Percentiles rank a stretch among this genome's conserved stretches.
These are phyloP conservation scores for Grosmannia penicillata DNA, from an alignment of 2,329 filamentous ascomycete genomes.

Conservation along the genomic window DNA sequence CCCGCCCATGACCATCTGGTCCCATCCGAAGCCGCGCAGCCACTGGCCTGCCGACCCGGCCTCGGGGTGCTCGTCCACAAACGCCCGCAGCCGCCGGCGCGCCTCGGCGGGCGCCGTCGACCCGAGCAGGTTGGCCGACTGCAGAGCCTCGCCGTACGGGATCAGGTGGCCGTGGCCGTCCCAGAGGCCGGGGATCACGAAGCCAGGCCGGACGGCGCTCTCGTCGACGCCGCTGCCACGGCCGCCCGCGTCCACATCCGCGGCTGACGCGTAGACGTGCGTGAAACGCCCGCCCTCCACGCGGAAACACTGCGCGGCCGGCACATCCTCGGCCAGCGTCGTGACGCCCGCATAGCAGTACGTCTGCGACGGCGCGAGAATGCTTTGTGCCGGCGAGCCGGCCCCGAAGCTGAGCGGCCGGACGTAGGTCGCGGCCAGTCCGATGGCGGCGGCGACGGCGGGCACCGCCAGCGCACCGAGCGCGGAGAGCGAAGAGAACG, in stretches of 20 bases:
- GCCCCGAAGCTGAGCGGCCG: not conserved
- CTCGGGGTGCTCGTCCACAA: constrained; percentile 32
- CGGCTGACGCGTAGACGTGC: constrained; percentile 32
- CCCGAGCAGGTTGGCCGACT: constrained; percentile 51
- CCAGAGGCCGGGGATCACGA: constrained; percentile 53
- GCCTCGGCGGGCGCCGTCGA: constrained; percentile 39
- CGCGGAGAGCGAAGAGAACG: not conserved
- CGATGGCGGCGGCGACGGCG: not conserved
- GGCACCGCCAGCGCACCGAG: not conserved
- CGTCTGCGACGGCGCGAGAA: constrained; percentile 10
- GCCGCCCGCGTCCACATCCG: constrained; percentile 17
- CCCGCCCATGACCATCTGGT: constrained; percentile 47
- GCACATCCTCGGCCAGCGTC: constrained; percentile 22
- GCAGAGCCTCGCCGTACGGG: constrained; percentile 50
- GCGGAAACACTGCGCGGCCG: constrained; percentile 38
- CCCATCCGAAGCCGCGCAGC: constrained; percentile 56
- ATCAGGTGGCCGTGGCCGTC: constrained; percentile 56
- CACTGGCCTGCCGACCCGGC: constrained; percentile 41
- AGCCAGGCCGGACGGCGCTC: constrained; percentile 23
- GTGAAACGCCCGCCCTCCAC: constrained; percentile 36
- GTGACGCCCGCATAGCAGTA: constrained; percentile 29
- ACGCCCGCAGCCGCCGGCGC: constrained; percentile 32
- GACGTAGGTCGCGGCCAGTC: not conserved
- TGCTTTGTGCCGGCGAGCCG: not conserved
- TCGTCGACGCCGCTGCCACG: constrained; percentile 14